Base-by-base conservation (phyloP, 768 basidiomycete genomes). In the Pisolithus tinctorius region DNA sequence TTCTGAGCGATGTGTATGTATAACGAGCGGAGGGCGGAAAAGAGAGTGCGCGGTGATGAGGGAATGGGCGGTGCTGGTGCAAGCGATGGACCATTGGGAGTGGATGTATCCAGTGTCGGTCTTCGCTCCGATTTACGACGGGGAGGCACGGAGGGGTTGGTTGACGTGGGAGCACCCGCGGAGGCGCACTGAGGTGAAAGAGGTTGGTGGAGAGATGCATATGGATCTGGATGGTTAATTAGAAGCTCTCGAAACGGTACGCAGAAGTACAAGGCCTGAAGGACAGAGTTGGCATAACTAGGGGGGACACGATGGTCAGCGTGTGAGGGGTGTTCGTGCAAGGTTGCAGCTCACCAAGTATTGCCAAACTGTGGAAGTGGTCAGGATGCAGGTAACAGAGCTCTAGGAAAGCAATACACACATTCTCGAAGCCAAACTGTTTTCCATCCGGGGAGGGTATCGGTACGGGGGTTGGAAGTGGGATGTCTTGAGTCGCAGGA, bases 231-330 rank as follows among this genome's bases (percentile, higher is more conserved):
- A 53, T 77, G 74, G 58, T 86, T 88, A n/a, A 87, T 71, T 58
- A 97, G 76, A 51, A 96, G 88, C 46, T 94, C 87, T 47, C 94
- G 81, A 66, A 99, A 97, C 1, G 95, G 94, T 23, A 80, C 72
- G 66, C 93, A 97, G 67, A 94, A 95, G 73, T 97, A 99, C 50
- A 98, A 80, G 0, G 96, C 86, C 68, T 99, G 95, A 14, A 99
- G 78, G 23, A 99, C 93, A n/a, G 95, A 96, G 70, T 98, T 99
- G 73, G 88, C 93, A 69, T 99, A 99, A 72, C 93, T 93, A 45
- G 20, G 66, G 16, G 47, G 30, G 52, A 48, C 29, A 56, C 30
- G 44, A 49, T 46, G 27, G 60, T 66, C 48, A 64, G 61, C 53
- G 41, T 36, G 9, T 41, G 23, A n/a, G 46, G n/a, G 36, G 11